Base-by-base conservation (phyloP, 2,329 filamentous ascomycete genomes). In the Aspergillus versicolor region DNA sequence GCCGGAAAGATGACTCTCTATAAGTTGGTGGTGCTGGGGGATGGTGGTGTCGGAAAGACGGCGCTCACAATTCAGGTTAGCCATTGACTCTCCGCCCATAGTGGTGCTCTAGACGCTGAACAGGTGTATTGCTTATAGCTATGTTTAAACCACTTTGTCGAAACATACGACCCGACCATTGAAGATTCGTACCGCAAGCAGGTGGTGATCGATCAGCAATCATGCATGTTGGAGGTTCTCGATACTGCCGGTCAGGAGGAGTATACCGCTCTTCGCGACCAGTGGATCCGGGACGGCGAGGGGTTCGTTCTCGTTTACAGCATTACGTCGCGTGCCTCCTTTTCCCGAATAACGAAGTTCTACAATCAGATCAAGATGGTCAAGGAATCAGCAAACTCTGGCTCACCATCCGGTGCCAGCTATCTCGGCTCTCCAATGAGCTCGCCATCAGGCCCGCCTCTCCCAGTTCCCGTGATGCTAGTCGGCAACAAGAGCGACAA, bases 401-500 rank as follows among this genome's bases (percentile, higher is more conserved):
- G 81, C 34, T 83, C 82, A 0, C 81, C 82, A 46, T 77, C 79
- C 19, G 78, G 77, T 19, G 77, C 79, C 43, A 77, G 77, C 54
- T 81, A 81, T 60, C 69, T 81, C 24, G 70, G 72, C 27, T 87
- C 71, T 67, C 85, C 66, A 53, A 74, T 78, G 60, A 71, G 67
- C 75, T 75, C 73, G 7, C 78, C 84, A 56, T 69, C 49, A 61
- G 74, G 71, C 24, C 85, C 84, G 19, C 65, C 61, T 82, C 85
- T 61, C 42, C 88, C 88, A 19, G 91, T 94, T 15, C 94, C 94
- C 46, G 91, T 99, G 69, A 97, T 99, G 94, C 84, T 99, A 30
- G 94, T 99, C 37, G 94, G 94, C 65, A 97, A 99, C 82, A 99
- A 99, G 81, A 96, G 91, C 78, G 94, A 99, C 77, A 85, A 94